A percentile compares a stretch with the other conserved stretches of the same genome.
Conservation (phyloP, 2,329 filamentous ascomycete genomes). For the Fusarium sp. region DNA sequence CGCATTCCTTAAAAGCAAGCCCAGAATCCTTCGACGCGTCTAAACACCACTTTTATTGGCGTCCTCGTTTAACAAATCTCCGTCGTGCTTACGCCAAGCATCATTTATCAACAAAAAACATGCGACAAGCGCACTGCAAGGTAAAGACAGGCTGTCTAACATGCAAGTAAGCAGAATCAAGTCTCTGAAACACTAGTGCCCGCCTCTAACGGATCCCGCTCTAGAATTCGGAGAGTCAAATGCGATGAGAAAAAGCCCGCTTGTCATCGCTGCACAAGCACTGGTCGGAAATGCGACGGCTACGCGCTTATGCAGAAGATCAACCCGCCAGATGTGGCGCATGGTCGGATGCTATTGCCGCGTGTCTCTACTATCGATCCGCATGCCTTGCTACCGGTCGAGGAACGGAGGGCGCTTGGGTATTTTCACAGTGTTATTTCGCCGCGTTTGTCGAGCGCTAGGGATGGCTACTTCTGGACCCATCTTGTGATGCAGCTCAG, state of each 20-base stretch:
- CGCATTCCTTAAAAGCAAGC: not conserved
- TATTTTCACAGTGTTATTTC: conserved; percentile 15
- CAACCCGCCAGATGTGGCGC: not conserved
- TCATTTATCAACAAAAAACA: not conserved
- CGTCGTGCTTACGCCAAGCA: not conserved
- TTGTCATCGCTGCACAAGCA: conserved; percentile 3
- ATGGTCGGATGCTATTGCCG: not conserved
- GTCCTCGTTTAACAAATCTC: not conserved
- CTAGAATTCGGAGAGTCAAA: conserved; percentile 1
- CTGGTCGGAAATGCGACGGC: conserved; percentile 6
- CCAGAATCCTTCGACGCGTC: not conserved
- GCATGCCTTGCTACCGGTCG: accelerated
- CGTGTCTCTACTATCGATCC: not conserved
- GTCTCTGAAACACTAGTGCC: not conserved
- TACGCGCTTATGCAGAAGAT: not conserved
- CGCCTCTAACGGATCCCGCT: accelerated
- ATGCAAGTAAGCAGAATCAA: not conserved
- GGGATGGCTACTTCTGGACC: conserved; percentile 22
- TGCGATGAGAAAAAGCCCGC: conserved; percentile 1
- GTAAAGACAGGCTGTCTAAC: not conserved
- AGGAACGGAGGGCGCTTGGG: not conserved
- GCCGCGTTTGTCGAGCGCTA: conserved; percentile 4
- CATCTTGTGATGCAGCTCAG: conserved; percentile 22
- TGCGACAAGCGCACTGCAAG: not conserved
- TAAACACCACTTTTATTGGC: not conserved